Evolutionary conservation across 1,284 basidiomycete species (phyloP), one percentile per base, ranked within the genome.

Genomic region (Fomitopsis pinicola): DNA sequence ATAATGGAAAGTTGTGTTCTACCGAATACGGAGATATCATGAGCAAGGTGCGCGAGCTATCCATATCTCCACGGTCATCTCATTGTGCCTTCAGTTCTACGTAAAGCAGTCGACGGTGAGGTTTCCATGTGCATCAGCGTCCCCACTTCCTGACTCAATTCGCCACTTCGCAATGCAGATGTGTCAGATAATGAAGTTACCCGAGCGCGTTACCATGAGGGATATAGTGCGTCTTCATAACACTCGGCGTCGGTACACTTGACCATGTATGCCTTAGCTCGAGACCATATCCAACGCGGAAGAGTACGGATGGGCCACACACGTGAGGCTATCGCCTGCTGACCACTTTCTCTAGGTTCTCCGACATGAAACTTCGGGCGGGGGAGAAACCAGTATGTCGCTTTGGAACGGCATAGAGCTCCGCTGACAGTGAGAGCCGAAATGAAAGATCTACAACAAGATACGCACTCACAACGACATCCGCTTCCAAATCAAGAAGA

Each of bases 11-110:
- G 14, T 71, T 93, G 40, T 70, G 68, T 19, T 83, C 85, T 1
- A 93, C 91, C 2, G 85, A 91, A 59, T 92, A 83, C 64, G 91
- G 91, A 0, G 89, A 92, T 66, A 86, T 92, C 62, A 93, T 93
- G 91, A 91, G 88, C 82, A 91, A 88, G 79, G 91, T 88, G 58
- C 46, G 77, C 48, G 42, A 14, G 35, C 19, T 50, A 48, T 44
- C 52, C n/a, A 59, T 42, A 61, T 30, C 15, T 50, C 14, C 36
- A 53, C 55, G 50, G 22, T 30, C 57, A 60, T 48, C 56, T 50
- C 42, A 46, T 19, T 3, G 7, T 58, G 30, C 30, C 38, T 55
- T 28, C 64, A 88, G 90, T 87, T 89, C 64, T 92, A 92, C 66
- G 84, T 92, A 42, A 82, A 84, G 28, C 87, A 88, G 68, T 74